phyloP scores from a whole-genome alignment of 78 protist genomes.

The Chrysochromulina tobinii region DNA sequence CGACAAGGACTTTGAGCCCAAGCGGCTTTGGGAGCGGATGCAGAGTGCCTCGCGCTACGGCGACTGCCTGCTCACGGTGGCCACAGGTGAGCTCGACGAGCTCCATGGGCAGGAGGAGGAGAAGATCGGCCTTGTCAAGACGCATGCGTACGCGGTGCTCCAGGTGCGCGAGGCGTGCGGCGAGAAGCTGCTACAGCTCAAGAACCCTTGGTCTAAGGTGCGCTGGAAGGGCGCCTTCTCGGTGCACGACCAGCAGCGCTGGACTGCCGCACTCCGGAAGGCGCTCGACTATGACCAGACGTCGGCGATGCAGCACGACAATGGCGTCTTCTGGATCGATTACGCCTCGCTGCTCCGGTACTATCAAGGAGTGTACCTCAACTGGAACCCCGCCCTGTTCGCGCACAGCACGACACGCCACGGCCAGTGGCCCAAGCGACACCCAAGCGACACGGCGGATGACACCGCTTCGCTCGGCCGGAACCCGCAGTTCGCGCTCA shows the following conservation, averaged over 20 bases:
- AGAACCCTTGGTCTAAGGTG: slow-evolving; percentile 57
- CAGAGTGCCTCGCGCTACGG: neutral
- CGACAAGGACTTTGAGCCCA: neutral
- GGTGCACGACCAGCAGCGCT: slow-evolving; percentile 9
- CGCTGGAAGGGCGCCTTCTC: slow-evolving; percentile 49
- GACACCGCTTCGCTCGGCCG: neutral
- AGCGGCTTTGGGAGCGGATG: slow-evolving; percentile 1
- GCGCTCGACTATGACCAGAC: neutral
- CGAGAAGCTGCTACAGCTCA: slow-evolving; percentile 23
- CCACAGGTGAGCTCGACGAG: neutral
- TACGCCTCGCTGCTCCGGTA: neutral
- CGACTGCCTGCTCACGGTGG: neutral
- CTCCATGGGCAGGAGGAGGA: neutral
- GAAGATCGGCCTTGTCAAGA: slow-evolving; percentile 36
- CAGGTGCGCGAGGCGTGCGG: slow-evolving; percentile 18
- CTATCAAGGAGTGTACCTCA: slow-evolving; percentile 9
- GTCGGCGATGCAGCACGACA: neutral
- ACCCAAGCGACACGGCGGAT: neutral
- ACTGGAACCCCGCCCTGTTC: slow-evolving; percentile 49
- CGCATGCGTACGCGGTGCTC: slow-evolving; percentile 53
- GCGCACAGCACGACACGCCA: neutral
- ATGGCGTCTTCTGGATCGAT: slow-evolving; percentile 61
- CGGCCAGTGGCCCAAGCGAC: neutral
- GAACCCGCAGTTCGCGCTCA: slow-evolving; percentile 35
- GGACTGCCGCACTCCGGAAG: slow-evolving; percentile 40